Base-by-base conservation (phyloP, 345 rosid species). In the Salix dunnii region DNA sequence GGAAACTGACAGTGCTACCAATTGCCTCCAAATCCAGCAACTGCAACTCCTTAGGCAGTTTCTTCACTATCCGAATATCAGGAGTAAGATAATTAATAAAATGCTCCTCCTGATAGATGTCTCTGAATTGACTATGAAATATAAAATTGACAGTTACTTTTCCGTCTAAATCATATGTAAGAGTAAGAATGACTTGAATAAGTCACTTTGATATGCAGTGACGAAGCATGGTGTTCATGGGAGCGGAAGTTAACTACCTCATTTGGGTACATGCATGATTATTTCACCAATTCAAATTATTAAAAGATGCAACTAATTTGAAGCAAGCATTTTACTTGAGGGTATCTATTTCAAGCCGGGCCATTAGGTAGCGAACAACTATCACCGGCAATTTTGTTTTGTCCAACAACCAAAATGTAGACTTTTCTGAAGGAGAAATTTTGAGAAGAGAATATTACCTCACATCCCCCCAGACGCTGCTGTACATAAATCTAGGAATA, bases 61-160 rank as follows among this genome's bases (percentile, higher is more conserved):
- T 88, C 87, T 88, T 92, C 81, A 92, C 94, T 72, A 91, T 89
- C 82, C 85, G 91, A 72, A 96, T 87, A 85, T 92, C 98, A 33
- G 94, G 97, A 81, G 89, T 76, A 82, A 96, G 83, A 85, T 89
- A 87, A 73, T 90, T 82, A 60, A 92, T 86, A 84, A 96, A 96
- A 86, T 91, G 88, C 82, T 93, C 92, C 89, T 89, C 97, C 76
- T 86, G 97, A 86, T 96, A 96, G 88, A 96, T 89, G 83, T 96
- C 91, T 78, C 88, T 78, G 85, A 96, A 96, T 85, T 89, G 97
- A 88, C 99, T 96, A 83, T 71, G 63, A 75, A 82, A 73, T 42
- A 66, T 28, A 74, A 68, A 69, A 28, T 31, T 55, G 49, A 51
- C 55, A 27, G 72, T 87, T 76, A 84, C 48, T 74, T 75, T 75